Percentiles rank a stretch among this genome's conserved stretches.
Conservation (phyloP, 192 early-diverging fungal species). For the Coemansia sp. region DNA sequence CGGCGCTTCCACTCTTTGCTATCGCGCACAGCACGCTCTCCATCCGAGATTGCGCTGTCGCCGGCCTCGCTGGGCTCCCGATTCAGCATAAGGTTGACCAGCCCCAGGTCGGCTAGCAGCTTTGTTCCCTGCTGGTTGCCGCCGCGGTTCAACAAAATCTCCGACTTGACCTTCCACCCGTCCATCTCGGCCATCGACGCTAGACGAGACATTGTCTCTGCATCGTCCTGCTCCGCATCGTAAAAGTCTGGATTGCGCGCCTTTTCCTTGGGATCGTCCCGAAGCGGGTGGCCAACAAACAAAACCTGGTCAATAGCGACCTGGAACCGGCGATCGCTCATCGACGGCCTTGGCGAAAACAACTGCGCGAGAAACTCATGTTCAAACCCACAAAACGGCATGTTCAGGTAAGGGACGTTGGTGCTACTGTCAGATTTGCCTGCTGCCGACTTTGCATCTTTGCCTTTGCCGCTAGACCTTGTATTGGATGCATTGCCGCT, state of each 20-base stretch:
- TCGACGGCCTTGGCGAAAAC: conserved; percentile 79
- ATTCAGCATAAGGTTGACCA: conserved; percentile 45
- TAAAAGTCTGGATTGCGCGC: conserved; percentile 63
- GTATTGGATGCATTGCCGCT: not conserved
- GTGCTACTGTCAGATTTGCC: not conserved
- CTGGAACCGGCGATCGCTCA: conserved; percentile 84
- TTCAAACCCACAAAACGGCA: conserved; percentile 68
- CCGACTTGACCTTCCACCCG: conserved; percentile 47
- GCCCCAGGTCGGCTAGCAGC: conserved; percentile 49
- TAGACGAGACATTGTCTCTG: conserved; percentile 47
- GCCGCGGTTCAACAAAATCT: conserved; percentile 20
- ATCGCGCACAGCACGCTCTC: conserved; percentile 54
- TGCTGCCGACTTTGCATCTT: not conserved
- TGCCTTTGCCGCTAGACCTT: not conserved
- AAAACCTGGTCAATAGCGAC: conserved; percentile 81
- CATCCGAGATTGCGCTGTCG: conserved; percentile 50
- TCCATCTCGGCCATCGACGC: conserved; percentile 33
- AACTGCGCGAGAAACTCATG: conserved; percentile 75
- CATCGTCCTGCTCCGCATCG: conserved; percentile 60
- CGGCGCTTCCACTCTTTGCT: conserved; percentile 53
- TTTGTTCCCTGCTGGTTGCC: conserved; percentile 31
- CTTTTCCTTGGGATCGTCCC: conserved; percentile 54
- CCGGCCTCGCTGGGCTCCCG: conserved; percentile 55
- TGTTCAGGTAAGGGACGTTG: conserved; percentile 15
- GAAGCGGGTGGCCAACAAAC: conserved; percentile 77